Evolutionary conservation across 2,329 filamentous ascomycete species (phyloP).

Genomic region (Fusarium sp.): DNA sequence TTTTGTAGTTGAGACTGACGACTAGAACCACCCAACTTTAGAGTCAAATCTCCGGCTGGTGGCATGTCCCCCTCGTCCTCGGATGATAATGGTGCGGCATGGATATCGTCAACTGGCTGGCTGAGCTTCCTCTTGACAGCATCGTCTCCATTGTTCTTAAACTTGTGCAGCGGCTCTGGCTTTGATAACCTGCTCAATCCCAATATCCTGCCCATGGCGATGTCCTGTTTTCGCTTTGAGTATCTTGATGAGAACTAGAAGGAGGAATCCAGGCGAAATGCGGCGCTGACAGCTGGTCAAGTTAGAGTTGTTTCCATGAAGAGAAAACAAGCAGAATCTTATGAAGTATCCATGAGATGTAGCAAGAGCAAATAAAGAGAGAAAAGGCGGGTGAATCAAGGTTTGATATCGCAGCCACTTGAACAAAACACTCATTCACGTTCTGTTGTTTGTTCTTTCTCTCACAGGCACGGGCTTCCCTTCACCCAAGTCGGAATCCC

Average conservation of each 20-base stretch:
- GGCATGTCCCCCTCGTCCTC: conserved; percentile 39
- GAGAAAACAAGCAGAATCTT: not conserved
- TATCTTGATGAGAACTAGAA: not conserved
- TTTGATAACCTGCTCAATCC: conserved; percentile 40
- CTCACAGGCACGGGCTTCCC: conserved; percentile 2
- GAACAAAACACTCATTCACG: conserved; percentile 4
- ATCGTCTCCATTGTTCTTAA: conserved; percentile 15
- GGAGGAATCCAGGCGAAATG: not conserved
- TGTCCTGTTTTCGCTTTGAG: not conserved
- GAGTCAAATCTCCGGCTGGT: conserved; percentile 1
- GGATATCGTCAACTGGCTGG: conserved; percentile 29
- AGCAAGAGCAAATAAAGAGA: not conserved
- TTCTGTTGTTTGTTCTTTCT: conserved; percentile 15
- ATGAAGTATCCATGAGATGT: conserved; percentile 1
- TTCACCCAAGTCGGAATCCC: not conserved
- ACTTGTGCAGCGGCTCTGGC: conserved; percentile 25
- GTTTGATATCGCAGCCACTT: not conserved
- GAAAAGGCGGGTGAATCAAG: not conserved
- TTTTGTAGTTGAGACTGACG: conserved; percentile 2
- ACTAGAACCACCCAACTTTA: conserved; percentile 1
- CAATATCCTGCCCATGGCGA: conserved; percentile 21
- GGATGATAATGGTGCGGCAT: conserved; percentile 46
- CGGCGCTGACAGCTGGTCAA: not conserved
- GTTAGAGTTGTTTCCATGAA: not conserved
- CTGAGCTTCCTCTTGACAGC: conserved; percentile 19